Evolutionary conservation across 106 monocot genomes (phyloP).

Genomic region (Platanthera zijinensis): DNA sequence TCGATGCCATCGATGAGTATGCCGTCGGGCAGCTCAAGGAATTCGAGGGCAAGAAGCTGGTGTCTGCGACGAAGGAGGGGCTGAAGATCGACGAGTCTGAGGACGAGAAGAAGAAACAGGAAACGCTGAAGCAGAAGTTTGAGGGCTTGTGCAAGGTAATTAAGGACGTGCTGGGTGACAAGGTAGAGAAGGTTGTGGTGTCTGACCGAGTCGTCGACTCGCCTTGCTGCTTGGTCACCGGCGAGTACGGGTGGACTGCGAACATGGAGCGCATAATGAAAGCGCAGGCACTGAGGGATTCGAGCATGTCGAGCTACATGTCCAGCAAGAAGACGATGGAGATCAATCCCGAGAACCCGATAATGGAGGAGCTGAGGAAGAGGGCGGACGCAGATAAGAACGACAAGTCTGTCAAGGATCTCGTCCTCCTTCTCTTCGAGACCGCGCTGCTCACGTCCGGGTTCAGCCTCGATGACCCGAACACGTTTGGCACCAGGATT

Average conservation of each 20-base stretch:
- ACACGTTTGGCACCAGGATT: constrained; percentile 70
- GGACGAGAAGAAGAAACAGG: constrained; percentile 68
- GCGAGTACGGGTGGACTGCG: constrained; percentile 71
- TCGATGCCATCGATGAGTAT: constrained; percentile 80
- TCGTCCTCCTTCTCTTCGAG: constrained; percentile 59
- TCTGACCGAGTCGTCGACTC: constrained; percentile 73
- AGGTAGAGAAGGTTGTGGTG: constrained; percentile 69
- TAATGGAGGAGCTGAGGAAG: constrained; percentile 78
- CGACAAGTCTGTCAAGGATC: constrained; percentile 71
- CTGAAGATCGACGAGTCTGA: constrained; percentile 64
- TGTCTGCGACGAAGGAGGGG: constrained; percentile 71
- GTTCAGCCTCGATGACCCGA: constrained; percentile 72
- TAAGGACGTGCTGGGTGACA: constrained; percentile 68
- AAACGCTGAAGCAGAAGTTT: constrained; percentile 49
- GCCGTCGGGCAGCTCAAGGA: constrained; percentile 64
- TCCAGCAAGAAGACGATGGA: constrained; percentile 85
- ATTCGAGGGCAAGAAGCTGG: constrained; percentile 72
- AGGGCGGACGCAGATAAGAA: constrained; percentile 71
- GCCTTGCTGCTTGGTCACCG: constrained; percentile 70
- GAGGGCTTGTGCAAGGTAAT: constrained; percentile 72
- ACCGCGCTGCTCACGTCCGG: constrained; percentile 62
- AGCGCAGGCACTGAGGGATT: constrained; percentile 65
- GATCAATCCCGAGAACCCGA: constrained; percentile 77
- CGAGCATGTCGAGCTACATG: constrained; percentile 79
- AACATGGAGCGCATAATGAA: constrained; percentile 87